Conservation (phyloP, 306 rosid genomes). For the Pueraria montana region DNA sequence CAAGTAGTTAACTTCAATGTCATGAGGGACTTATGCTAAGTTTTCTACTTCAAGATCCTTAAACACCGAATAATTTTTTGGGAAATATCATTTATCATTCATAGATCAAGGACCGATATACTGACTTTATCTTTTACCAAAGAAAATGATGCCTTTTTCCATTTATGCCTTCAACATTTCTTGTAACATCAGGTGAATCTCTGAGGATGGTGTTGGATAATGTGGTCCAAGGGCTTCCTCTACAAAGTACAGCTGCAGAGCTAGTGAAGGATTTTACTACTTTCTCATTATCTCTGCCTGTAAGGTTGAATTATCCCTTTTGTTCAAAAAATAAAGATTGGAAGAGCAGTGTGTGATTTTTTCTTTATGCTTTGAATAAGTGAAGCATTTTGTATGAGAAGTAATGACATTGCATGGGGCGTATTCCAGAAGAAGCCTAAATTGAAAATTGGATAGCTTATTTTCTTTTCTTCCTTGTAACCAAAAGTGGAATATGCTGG, state of each 20-base stretch:
- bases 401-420: slow-evolving; percentile 25
- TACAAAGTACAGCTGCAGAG: slow-evolving; percentile 61
- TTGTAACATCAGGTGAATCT: slow-evolving; percentile 62
- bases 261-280: slow-evolving; percentile 66
- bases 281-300: slow-evolving; percentile 70
- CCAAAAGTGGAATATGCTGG: slow-evolving; percentile 15
- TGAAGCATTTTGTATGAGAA: slow-evolving; percentile 23
- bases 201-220: slow-evolving; percentile 59
- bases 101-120: background rate
- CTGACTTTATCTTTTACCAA: slow-evolving; percentile 40
- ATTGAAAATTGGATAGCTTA: slow-evolving; percentile 9
- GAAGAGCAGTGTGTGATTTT: slow-evolving; percentile 24
- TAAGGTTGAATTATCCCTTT: slow-evolving; percentile 59
- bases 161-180: slow-evolving; percentile 48
- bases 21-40: slow-evolving; percentile 8
- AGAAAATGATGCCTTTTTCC: slow-evolving; percentile 34
- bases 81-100: slow-evolving; percentile 15
- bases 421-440: slow-evolving; percentile 35
- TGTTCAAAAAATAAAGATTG: background rate
- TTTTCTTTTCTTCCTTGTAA: slow-evolving; percentile 31
- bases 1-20: slow-evolving; percentile 22
- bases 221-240: slow-evolving; percentile 66
- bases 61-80: slow-evolving; percentile 10
- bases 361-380: slow-evolving; percentile 33
- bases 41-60: slow-evolving; percentile 13